phyloP scores from a whole-genome alignment of 176 grass and related monocot species.

The Cymbopogon citratus region DNA sequence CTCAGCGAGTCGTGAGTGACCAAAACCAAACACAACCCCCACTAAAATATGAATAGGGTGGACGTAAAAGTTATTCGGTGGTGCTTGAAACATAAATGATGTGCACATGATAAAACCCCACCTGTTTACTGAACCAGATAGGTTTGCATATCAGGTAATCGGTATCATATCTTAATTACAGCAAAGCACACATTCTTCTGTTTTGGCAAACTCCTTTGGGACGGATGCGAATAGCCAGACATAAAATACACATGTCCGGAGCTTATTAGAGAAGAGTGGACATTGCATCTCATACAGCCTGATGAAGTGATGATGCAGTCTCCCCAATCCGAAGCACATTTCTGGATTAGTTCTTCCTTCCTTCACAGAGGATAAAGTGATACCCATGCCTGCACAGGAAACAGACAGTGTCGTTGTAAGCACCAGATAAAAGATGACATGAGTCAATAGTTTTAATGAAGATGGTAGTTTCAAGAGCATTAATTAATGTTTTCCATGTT shows the following conservation, averaged over 20 bases:
- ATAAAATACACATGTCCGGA: neutral
- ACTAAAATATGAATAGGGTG: neutral
- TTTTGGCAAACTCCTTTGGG: neutral
- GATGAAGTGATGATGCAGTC: neutral
- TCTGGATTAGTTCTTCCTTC: conserved; percentile 66
- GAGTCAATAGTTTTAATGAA: neutral
- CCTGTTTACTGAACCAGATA: neutral
- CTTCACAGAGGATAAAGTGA: conserved; percentile 80
- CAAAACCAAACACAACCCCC: neutral
- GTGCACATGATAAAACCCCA: neutral
- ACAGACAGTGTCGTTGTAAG: neutral
- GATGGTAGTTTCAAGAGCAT: neutral
- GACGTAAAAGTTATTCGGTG: no score
- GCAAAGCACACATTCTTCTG: neutral
- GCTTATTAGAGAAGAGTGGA: conserved; percentile 23
- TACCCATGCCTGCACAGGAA: conserved; percentile 69
- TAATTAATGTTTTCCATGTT: neutral
- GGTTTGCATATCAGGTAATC: neutral
- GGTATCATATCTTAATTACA: conserved; percentile 21
- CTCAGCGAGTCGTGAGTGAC: no score
- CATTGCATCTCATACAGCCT: neutral
- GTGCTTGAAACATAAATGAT: neutral
- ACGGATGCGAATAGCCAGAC: neutral
- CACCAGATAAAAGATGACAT: neutral
- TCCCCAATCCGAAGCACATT: neutral